phyloP scores from a whole-genome alignment of 2,329 filamentous ascomycete genomes.

The Xylariaceae sp. region DNA sequence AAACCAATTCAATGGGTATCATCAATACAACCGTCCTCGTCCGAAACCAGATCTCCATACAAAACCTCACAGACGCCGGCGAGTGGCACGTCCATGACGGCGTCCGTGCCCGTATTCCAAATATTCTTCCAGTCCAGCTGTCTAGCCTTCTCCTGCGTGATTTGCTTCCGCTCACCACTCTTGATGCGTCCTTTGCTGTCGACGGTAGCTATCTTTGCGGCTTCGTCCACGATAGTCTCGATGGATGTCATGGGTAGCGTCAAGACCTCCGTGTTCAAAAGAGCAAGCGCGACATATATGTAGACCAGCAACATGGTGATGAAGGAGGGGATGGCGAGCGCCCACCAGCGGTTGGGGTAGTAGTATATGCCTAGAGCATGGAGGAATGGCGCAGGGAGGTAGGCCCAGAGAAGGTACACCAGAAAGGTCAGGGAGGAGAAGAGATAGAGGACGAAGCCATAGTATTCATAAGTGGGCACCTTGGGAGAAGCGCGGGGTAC shows the following conservation, averaged over 20 bases:
- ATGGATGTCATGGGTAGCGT: slow-evolving; percentile 76
- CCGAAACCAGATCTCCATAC: slow-evolving; percentile 60
- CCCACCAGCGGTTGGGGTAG: slow-evolving; percentile 98
- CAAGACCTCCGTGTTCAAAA: slow-evolving; percentile 86
- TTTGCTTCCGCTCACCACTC: slow-evolving; percentile 36
- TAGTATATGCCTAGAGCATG: slow-evolving; percentile 93
- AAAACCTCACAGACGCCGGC: slow-evolving; percentile 93
- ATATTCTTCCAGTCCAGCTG: slow-evolving; percentile 70
- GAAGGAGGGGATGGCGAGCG: slow-evolving; percentile 85
- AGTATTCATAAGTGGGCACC: slow-evolving; percentile 99
- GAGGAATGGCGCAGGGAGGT: slow-evolving; percentile 86
- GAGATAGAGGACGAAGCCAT: slow-evolving; percentile 95
- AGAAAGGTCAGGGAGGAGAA: slow-evolving; percentile 80
- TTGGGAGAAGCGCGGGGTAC: slow-evolving; percentile 85
- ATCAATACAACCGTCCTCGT: slow-evolving; percentile 11
- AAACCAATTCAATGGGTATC: slow-evolving; percentile 4
- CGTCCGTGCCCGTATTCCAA: slow-evolving; percentile 93
- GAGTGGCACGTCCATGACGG: slow-evolving; percentile 93
- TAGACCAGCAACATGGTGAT: slow-evolving; percentile 85
- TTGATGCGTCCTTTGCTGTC: slow-evolving; percentile 63
- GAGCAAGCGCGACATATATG: slow-evolving; percentile 88
- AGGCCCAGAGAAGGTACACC: slow-evolving; percentile 75
- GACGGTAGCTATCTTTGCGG: slow-evolving; percentile 79
- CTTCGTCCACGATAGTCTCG: slow-evolving; percentile 90
- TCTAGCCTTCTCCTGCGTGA: slow-evolving; percentile 30